These are phyloP conservation scores for Schizothecium vesticola DNA, from an alignment of 495 filamentous ascomycete genomes.

Conservation along the genomic window DNA sequence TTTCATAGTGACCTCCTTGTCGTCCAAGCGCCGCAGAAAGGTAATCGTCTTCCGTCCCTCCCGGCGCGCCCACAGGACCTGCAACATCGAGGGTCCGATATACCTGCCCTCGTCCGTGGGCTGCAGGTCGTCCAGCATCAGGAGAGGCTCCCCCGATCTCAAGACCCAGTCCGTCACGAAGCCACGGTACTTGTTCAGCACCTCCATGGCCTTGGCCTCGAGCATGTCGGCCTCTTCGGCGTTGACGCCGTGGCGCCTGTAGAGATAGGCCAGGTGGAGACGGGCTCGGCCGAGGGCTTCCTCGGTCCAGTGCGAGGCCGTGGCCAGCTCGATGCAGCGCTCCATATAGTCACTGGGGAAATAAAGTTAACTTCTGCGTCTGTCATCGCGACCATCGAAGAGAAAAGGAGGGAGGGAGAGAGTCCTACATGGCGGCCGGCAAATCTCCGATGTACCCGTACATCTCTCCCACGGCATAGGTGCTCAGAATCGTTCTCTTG, in stretches of 20 bases:
- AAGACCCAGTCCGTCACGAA: neutral
- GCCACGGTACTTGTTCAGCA: neutral
- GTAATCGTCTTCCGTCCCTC: neutral
- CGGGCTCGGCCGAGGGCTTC: neutral
- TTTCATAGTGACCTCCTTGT: neutral
- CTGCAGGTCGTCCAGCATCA: conserved; percentile 1
- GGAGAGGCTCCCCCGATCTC: neutral
- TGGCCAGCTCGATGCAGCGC: conserved; percentile 2
- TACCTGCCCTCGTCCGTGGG: conserved; percentile 4
- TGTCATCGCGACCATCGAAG: too few relatives aligned
- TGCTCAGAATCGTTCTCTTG: conserved; percentile 20
- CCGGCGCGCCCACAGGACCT: neutral
- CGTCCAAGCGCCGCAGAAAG: neutral
- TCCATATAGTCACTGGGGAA: neutral
- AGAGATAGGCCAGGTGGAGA: conserved; percentile 1
- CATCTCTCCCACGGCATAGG: conserved; percentile 22
- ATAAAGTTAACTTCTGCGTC: neutral
- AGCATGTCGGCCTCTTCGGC: neutral
- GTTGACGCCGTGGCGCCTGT: neutral
- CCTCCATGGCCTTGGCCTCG: neutral
- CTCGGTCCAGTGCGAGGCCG: neutral
- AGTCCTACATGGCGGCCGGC: conserved; percentile 3
- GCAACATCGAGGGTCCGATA: neutral
- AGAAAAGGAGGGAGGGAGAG: neutral
- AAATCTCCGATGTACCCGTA: conserved; percentile 3